phyloP scores from a whole-genome alignment of 306 rosid genomes.

The Luffa acutangula region DNA sequence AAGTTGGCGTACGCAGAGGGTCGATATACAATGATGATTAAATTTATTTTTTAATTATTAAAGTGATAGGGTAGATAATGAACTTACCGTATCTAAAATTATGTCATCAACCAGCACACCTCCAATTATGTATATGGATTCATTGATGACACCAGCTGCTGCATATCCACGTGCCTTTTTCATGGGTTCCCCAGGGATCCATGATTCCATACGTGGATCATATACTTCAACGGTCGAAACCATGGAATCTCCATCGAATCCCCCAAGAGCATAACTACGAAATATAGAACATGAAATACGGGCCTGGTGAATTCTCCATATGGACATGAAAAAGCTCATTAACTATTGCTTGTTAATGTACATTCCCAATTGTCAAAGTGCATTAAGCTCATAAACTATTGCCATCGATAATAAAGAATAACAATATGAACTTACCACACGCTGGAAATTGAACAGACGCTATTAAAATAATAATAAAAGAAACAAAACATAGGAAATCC shows the following conservation, averaged over 20 bases:
- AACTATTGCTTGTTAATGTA: not conserved
- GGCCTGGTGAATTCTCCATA: not conserved
- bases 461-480: no score
- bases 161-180: constrained; percentile 28
- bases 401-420: not conserved
- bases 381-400: not conserved
- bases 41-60: not conserved
- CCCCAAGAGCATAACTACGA: constrained; percentile 53
- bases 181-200: constrained; percentile 42
- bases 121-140: constrained; percentile 51
- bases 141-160: constrained; percentile 54
- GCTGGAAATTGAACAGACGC: not conserved
- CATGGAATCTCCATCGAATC: constrained; percentile 44
- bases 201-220: constrained; percentile 39
- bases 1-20: no score
- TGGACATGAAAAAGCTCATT: not conserved
- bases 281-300: not conserved
- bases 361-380: no score
- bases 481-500: not conserved
- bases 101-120: constrained; percentile 30
- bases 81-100: constrained; percentile 33
- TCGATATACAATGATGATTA: no score
- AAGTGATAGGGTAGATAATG: not conserved
- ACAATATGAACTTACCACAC: not conserved
- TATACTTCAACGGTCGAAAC: constrained; percentile 38